Percentiles rank a stretch among this genome's conserved stretches.
These are phyloP conservation scores for Auriscalpium vulgare DNA, from an alignment of 768 basidiomycete species.

Conservation along the genomic window DNA sequence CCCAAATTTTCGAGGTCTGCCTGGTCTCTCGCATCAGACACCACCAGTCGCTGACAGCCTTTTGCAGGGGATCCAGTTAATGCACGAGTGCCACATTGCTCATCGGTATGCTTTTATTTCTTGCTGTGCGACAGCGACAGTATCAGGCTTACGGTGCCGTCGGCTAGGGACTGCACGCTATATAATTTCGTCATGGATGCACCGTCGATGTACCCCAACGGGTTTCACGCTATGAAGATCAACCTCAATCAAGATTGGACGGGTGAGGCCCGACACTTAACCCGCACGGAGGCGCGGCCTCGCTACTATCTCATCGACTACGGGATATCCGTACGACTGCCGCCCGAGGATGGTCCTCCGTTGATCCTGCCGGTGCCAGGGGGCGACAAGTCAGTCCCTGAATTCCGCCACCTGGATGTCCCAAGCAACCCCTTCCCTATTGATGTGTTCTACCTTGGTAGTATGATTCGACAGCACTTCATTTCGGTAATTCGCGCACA, in stretches of 20 bases:
- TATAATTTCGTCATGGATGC: constrained; percentile 11
- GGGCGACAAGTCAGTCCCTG: constrained; percentile 9
- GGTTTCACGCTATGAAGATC: constrained; percentile 2
- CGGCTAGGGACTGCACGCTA: background rate
- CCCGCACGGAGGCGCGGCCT: background rate
- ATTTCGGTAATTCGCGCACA: background rate
- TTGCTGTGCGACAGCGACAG: background rate
- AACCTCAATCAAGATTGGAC: constrained; percentile 1
- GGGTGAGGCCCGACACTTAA: no score
- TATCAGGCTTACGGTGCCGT: no score
- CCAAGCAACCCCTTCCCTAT: constrained; percentile 7
- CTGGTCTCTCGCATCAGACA: background rate
- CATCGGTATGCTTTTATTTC: constrained; percentile 2
- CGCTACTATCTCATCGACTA: constrained; percentile 7
- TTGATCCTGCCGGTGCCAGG: constrained; percentile 3
- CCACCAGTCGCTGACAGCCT: background rate
- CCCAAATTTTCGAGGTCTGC: constrained; percentile 18
- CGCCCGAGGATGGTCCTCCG: constrained; percentile 1
- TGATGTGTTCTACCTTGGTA: constrained; percentile 9
- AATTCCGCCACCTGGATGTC: constrained; percentile 1
- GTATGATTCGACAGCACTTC: background rate
- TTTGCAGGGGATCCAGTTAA: constrained; percentile 3
- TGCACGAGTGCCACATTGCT: constrained; percentile 9
- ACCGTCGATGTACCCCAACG: constrained; percentile 2
- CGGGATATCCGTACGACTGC: constrained; percentile 3